Conservation (phyloP, 768 basidiomycete genomes). For the Trametes cubensis region DNA sequence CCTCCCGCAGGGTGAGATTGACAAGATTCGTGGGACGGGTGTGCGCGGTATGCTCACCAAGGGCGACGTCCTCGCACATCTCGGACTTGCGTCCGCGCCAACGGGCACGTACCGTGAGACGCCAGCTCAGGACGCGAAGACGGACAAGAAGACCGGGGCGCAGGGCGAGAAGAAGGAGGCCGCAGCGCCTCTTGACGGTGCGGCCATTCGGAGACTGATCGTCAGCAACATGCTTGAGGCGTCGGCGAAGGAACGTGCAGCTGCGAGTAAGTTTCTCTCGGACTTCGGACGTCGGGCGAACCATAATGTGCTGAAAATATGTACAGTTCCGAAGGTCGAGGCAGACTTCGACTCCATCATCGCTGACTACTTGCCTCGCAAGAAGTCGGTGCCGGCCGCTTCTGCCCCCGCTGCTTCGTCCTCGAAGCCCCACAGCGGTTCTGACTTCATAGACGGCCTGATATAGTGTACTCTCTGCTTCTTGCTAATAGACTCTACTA, state of each 20-base stretch:
- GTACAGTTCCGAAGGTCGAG: conserved; percentile 43
- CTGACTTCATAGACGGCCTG: conserved; percentile 28
- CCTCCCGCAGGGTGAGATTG: conserved; percentile 50
- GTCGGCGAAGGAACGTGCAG: conserved; percentile 51
- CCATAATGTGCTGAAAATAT: conserved; percentile 10
- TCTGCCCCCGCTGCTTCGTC: conserved; percentile 18
- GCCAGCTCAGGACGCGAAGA: conserved; percentile 36
- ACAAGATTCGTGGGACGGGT: conserved; percentile 84
- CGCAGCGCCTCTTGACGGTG: conserved; percentile 59
- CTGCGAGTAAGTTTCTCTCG: conserved; percentile 41
- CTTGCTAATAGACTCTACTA: conserved; percentile 11
- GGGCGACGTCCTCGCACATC: conserved; percentile 86
- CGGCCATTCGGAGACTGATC: conserved; percentile 65
- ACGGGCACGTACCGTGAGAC: conserved; percentile 70
- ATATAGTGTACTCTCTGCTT: conserved; percentile 15
- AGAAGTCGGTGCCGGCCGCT: conserved; percentile 23
- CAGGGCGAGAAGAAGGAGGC: conserved; percentile 24
- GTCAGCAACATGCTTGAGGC: conserved; percentile 60
- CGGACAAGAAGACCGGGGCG: conserved; percentile 39
- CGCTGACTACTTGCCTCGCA: conserved; percentile 65
- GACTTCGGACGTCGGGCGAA: neutral
- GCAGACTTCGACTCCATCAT: conserved; percentile 73
- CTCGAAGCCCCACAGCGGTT: conserved; percentile 26
- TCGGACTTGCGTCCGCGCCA: conserved; percentile 82
- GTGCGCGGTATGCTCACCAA: conserved; percentile 94